phyloP scores from a whole-genome alignment of 208 protist species.

The Acanthamoeba sp. region DNA sequence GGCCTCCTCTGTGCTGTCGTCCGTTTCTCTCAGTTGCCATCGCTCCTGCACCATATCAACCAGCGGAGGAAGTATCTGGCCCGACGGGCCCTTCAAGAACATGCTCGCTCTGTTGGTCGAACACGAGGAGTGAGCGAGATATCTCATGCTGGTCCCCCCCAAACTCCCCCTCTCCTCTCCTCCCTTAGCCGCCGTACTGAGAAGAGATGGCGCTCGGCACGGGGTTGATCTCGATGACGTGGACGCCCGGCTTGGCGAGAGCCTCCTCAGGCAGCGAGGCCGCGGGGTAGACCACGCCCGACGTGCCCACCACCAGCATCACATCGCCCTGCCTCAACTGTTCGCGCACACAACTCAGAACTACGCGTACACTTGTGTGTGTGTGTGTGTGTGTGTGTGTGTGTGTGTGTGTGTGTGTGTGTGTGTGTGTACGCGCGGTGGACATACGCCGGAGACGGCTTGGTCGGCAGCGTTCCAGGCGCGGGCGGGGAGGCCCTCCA shows the following conservation, averaged over 20 bases:
- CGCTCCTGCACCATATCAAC: background rate
- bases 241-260: background rate
- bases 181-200: background rate
- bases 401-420: background rate
- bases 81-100: constrained; percentile 70
- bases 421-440: background rate
- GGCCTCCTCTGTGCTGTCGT: background rate
- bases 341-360: background rate
- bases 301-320: constrained; percentile 66
- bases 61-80: constrained; percentile 27
- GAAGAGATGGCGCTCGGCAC: constrained; percentile 39
- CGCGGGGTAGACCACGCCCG: constrained; percentile 67
- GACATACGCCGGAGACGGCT: background rate
- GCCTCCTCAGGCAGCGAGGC: constrained; percentile 41
- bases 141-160: too few relatives aligned
- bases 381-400: background rate
- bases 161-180: too few relatives aligned
- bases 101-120: background rate
- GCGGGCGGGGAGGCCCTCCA: constrained; percentile 17
- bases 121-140: too few relatives aligned
- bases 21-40: background rate
- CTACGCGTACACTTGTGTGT: background rate
- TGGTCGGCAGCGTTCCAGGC: constrained; percentile 19
- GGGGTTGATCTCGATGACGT: constrained; percentile 66
- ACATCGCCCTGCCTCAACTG: background rate